phyloP scores from a whole-genome alignment of 805 yeast genomes.

The Ogataea naganishii region DNA sequence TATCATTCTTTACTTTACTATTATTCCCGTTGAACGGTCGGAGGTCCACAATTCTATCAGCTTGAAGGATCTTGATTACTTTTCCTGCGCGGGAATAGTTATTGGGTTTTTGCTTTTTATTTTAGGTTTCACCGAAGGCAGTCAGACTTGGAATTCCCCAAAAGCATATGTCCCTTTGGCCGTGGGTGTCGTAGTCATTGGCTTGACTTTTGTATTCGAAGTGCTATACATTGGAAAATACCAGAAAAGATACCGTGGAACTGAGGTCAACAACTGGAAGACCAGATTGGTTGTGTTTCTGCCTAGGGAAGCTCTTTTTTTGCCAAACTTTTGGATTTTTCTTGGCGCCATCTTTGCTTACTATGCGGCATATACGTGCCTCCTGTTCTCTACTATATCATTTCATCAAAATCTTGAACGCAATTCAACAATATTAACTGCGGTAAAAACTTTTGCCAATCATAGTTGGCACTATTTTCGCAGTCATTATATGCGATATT shows the following conservation, averaged over 20 bases:
- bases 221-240: slow-evolving; percentile 9
- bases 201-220: slow-evolving; percentile 24
- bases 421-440: no score
- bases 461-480: no score
- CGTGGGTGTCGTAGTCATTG: slow-evolving; percentile 26
- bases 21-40: slow-evolving; percentile 16
- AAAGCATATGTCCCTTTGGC: slow-evolving; percentile 31
- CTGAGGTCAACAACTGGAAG: no score
- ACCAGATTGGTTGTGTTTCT: no score
- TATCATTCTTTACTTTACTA: slow-evolving; percentile 8
- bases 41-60: no score
- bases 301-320: no score
- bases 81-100: slow-evolving; percentile 26
- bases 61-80: slow-evolving; percentile 25
- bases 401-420: no score
- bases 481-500: no score
- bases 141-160: slow-evolving; percentile 32
- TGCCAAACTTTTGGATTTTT: no score
- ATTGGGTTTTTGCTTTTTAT: slow-evolving; percentile 28
- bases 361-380: slow-evolving; percentile 4
- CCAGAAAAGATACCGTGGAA: no score
- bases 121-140: slow-evolving; percentile 37
- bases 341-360: no score
- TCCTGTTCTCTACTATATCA: slow-evolving; percentile 6
- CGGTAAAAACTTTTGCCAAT: no score